phyloP scores from a whole-genome alignment of 2,329 filamentous ascomycete genomes.

The Amesomyces nigricolor region DNA sequence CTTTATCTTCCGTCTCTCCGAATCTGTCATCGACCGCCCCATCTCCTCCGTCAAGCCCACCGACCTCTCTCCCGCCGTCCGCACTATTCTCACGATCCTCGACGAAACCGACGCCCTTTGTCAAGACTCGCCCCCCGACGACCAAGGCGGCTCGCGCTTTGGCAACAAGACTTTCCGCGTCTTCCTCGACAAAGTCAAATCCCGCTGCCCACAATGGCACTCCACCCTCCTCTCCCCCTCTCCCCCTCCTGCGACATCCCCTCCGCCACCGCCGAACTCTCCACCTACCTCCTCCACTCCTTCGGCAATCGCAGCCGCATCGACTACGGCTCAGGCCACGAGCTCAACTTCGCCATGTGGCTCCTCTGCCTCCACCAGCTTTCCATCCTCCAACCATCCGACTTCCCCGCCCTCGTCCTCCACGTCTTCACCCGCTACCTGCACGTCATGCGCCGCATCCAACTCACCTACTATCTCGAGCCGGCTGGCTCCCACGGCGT shows the following conservation, averaged over 20 bases:
- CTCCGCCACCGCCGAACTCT: constrained; percentile 60
- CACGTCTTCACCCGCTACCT: constrained; percentile 79
- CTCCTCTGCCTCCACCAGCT: constrained; percentile 88
- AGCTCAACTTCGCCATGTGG: constrained; percentile 96
- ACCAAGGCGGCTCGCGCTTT: constrained; percentile 84
- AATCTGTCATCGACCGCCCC: constrained; percentile 67
- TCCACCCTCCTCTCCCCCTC: constrained; percentile 46
- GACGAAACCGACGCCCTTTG: constrained; percentile 63
- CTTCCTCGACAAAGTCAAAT: constrained; percentile 66
- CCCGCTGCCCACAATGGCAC: constrained; percentile 58
- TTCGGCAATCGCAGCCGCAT: constrained; percentile 84
- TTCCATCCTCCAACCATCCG: constrained; percentile 52
- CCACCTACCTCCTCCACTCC: constrained; percentile 73
- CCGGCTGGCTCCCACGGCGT: constrained; percentile 95
- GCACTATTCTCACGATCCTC: constrained; percentile 63
- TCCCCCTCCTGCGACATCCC: background rate
- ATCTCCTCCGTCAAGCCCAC: constrained; percentile 55
- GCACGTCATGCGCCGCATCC: constrained; percentile 76
- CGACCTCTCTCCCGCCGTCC: constrained; percentile 54
- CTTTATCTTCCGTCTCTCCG: constrained; percentile 82
- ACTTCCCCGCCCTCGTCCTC: constrained; percentile 71
- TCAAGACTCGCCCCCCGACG: constrained; percentile 64
- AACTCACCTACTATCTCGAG: constrained; percentile 92
- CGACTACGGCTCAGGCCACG: constrained; percentile 95
- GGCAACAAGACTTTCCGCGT: constrained; percentile 87